Conservation (phyloP, 371 early-diverging fungal species). For the Cokeromyces recurvatus region DNA sequence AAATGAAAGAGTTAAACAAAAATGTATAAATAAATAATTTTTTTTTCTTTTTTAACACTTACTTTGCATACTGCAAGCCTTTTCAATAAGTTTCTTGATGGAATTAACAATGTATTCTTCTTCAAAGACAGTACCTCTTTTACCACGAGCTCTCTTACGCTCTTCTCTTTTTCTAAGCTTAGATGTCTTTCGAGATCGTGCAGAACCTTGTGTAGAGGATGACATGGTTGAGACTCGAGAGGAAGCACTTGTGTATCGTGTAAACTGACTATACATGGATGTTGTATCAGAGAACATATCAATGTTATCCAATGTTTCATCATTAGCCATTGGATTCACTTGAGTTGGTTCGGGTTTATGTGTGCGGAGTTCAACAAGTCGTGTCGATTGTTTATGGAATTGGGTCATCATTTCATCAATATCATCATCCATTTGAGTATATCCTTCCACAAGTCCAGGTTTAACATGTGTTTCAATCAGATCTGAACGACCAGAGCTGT, state of each 20-base stretch:
- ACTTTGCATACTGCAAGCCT: constrained; percentile 43
- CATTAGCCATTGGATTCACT: constrained; percentile 41
- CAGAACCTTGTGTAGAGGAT: constrained; percentile 28
- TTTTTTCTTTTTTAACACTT: constrained; percentile 6
- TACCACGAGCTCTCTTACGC: constrained; percentile 76
- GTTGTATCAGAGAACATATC: constrained; percentile 93
- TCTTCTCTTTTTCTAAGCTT: constrained; percentile 68
- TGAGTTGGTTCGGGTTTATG: constrained; percentile 31
- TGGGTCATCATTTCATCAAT: constrained; percentile 69
- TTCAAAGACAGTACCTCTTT: constrained; percentile 85
- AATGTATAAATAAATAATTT: background rate
- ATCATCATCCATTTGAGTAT: constrained; percentile 60
- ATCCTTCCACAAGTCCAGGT: constrained; percentile 68
- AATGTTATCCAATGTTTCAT: constrained; percentile 72
- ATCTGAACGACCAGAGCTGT: constrained; percentile 53
- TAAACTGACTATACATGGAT: constrained; percentile 85
- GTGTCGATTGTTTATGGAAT: constrained; percentile 59
- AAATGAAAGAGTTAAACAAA: too few species aligned
- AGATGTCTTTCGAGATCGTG: constrained; percentile 57
- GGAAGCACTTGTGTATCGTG: constrained; percentile 65
- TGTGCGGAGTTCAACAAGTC: constrained; percentile 54
- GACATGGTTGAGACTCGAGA: constrained; percentile 54
- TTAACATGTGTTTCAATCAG: constrained; percentile 72
- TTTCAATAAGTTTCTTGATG: constrained; percentile 49
- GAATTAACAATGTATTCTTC: constrained; percentile 85